phyloP scores from a whole-genome alignment of 192 early-diverging fungal genomes.

The Podochytrium sp. region DNA sequence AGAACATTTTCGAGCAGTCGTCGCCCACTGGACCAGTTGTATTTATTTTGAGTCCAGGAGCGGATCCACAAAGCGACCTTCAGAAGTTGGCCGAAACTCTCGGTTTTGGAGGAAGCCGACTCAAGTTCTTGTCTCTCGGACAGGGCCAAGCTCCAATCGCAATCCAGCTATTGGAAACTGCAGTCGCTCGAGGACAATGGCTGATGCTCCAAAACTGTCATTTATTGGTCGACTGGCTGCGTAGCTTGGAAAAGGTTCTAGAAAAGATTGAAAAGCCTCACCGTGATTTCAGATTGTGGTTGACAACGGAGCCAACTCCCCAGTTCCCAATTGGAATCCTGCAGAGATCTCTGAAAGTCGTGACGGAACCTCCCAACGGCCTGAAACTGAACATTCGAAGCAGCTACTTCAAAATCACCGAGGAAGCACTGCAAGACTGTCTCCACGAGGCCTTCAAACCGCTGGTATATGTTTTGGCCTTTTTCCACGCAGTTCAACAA shows the following conservation, averaged over 20 bases:
- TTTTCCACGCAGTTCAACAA: constrained; percentile 68
- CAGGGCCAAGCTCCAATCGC: constrained; percentile 68
- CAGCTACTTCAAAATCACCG: constrained; percentile 62
- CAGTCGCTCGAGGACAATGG: constrained; percentile 64
- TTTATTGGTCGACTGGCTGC: constrained; percentile 58
- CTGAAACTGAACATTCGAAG: constrained; percentile 62
- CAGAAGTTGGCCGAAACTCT: constrained; percentile 63
- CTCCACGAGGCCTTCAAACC: constrained; percentile 58
- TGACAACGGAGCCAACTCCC: constrained; percentile 64
- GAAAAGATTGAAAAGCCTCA: constrained; percentile 71
- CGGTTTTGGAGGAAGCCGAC: constrained; percentile 61
- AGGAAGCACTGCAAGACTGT: constrained; percentile 60
- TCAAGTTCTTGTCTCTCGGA: constrained; percentile 67
- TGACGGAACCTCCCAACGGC: constrained; percentile 67
- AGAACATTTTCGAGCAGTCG: constrained; percentile 69
- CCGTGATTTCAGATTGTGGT: constrained; percentile 62
- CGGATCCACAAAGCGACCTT: constrained; percentile 67
- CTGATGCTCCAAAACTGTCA: constrained; percentile 70
- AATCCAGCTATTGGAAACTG: constrained; percentile 64
- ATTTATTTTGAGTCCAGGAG: constrained; percentile 63
- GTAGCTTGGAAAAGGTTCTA: constrained; percentile 59
- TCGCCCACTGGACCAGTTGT: constrained; percentile 63
- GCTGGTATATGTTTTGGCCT: constrained; percentile 61
- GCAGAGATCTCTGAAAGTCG: constrained; percentile 66
- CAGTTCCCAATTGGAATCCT: constrained; percentile 65